Percentiles rank a stretch among this genome's conserved stretches.
Evolutionary conservation across 2,329 filamentous ascomycete genomes (phyloP).

Genomic region (Exserohilum rostratum): DNA sequence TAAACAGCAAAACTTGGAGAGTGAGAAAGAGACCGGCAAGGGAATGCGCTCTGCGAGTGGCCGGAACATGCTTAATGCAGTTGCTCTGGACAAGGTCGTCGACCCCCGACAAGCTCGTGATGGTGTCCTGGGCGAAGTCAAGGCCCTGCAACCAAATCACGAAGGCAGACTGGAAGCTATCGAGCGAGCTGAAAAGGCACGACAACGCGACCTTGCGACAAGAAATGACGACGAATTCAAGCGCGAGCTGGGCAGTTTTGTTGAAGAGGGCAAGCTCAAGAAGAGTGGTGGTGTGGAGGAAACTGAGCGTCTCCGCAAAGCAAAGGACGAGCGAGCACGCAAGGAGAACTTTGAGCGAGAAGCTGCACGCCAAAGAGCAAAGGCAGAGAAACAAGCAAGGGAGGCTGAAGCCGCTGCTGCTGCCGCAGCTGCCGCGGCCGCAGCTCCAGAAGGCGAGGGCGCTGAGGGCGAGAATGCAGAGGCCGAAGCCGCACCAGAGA

Average conservation of each 20-base stretch:
- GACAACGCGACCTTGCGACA: conserved; percentile 84
- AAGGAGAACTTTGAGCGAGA: conserved; percentile 71
- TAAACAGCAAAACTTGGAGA: conserved; percentile 90
- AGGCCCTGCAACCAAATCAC: conserved; percentile 92
- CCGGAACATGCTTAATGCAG: conserved; percentile 42
- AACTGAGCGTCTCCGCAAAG: conserved; percentile 80
- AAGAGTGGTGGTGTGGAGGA: conserved; percentile 96
- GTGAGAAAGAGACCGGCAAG: conserved; percentile 60
- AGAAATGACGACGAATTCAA: conserved; percentile 78
- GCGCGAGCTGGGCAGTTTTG: conserved; percentile 83
- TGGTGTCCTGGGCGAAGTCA: conserved; percentile 87
- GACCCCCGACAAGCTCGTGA: conserved; percentile 88
- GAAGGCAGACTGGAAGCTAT: conserved; percentile 93
- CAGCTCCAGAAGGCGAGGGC: conserved; percentile 27
- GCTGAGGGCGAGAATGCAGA: conserved; percentile 35
- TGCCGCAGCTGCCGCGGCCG: conserved; percentile 18
- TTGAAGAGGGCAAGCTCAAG: conserved; percentile 89
- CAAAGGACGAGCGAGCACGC: conserved; percentile 85
- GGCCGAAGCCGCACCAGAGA: conserved; percentile 20
- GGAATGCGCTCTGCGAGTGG: conserved; percentile 58
- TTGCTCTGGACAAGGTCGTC: conserved; percentile 54
- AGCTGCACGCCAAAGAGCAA: conserved; percentile 53
- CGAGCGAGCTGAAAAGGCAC: conserved; percentile 90
- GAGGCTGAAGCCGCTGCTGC: conserved; percentile 42
- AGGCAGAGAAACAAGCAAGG: conserved; percentile 53